Evolutionary conservation across 495 filamentous ascomycete species (phyloP).

Genomic region (Annulohypoxylon nitens): DNA sequence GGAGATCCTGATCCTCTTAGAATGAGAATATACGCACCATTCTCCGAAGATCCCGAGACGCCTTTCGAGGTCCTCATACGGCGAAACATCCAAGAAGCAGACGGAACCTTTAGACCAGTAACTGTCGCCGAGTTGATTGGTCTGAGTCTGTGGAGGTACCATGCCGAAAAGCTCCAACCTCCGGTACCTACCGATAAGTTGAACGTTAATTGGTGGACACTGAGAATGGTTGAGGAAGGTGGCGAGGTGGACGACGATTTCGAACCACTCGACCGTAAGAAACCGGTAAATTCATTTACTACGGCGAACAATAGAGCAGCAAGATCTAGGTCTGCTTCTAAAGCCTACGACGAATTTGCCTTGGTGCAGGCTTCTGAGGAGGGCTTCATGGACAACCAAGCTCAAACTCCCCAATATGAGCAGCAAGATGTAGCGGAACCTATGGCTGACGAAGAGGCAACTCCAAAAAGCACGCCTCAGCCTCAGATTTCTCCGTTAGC

Average conservation of each 20-base stretch:
- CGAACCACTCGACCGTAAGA: slow-evolving; percentile 82
- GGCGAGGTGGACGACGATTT: slow-evolving; percentile 98
- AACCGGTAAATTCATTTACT: slow-evolving; percentile 85
- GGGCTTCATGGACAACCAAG: slow-evolving; percentile 83
- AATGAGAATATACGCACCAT: slow-evolving; percentile 89
- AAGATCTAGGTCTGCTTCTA: slow-evolving; percentile 79
- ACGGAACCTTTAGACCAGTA: slow-evolving; percentile 71
- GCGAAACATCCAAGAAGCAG: slow-evolving; percentile 78
- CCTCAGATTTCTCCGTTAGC: slow-evolving; percentile 54
- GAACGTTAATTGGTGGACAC: slow-evolving; percentile 91
- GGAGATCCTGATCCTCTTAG: slow-evolving; percentile 85
- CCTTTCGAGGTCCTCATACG: slow-evolving; percentile 84
- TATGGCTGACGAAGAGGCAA: slow-evolving; percentile 54
- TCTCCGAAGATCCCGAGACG: slow-evolving; percentile 76
- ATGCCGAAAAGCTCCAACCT: slow-evolving; percentile 83
- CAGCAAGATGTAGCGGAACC: slow-evolving; percentile 59
- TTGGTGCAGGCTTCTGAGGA: slow-evolving; percentile 83
- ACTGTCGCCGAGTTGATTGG: slow-evolving; percentile 94
- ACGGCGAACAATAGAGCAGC: slow-evolving; percentile 85
- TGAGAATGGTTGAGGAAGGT: slow-evolving; percentile 89
- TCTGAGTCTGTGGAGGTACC: slow-evolving; percentile 86
- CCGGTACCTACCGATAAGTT: slow-evolving; percentile 74
- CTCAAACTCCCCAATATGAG: slow-evolving; percentile 76
- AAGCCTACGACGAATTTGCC: slow-evolving; percentile 93
- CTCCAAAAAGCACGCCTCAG: slow-evolving; percentile 59